These are phyloP conservation scores for Naganishia liquefaciens DNA, from an alignment of 1,284 basidiomycete species.

Conservation along the genomic window DNA sequence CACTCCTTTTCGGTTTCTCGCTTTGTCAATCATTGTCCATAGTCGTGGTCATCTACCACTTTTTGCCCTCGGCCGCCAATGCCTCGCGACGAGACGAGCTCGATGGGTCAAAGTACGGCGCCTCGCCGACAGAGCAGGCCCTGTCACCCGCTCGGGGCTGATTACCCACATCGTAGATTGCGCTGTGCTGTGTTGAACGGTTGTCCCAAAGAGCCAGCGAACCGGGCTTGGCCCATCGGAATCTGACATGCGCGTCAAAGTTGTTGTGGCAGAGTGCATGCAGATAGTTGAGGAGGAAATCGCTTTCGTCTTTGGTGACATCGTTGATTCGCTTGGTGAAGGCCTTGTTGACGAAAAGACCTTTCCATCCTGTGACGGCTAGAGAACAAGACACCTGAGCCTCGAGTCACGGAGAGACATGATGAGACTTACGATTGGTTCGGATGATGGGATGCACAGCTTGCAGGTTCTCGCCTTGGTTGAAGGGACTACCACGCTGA, in stretches of 20 bases:
- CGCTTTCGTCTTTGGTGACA: constrained; percentile 63
- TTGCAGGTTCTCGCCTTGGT: constrained; percentile 61
- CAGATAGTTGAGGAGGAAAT: constrained; percentile 47
- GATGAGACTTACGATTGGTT: constrained; percentile 55
- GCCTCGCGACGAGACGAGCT: constrained; percentile 58
- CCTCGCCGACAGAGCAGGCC: constrained; percentile 65
- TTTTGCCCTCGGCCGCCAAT: constrained; percentile 39
- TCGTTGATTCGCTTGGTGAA: constrained; percentile 68
- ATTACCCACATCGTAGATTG: constrained; percentile 58
- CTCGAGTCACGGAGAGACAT: constrained; percentile 36
- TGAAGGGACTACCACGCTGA: constrained; percentile 62
- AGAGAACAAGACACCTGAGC: constrained; percentile 36
- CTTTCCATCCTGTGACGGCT: constrained; percentile 66
- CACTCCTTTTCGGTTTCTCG: too few species aligned
- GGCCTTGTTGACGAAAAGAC: constrained; percentile 64
- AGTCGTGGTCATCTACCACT: constrained; percentile 6
- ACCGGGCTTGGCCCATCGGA: constrained; percentile 54
- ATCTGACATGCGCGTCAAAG: constrained; percentile 66
- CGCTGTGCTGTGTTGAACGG: constrained; percentile 47
- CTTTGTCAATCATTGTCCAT: too few species aligned
- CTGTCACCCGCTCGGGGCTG: constrained; percentile 61
- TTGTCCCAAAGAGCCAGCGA: constrained; percentile 57
- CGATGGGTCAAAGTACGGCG: constrained; percentile 62
- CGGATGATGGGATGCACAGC: constrained; percentile 60
- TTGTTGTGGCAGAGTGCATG: constrained; percentile 50